phyloP scores from a whole-genome alignment of 2,329 filamentous ascomycete species.

The Stemphylium vesicarium region DNA sequence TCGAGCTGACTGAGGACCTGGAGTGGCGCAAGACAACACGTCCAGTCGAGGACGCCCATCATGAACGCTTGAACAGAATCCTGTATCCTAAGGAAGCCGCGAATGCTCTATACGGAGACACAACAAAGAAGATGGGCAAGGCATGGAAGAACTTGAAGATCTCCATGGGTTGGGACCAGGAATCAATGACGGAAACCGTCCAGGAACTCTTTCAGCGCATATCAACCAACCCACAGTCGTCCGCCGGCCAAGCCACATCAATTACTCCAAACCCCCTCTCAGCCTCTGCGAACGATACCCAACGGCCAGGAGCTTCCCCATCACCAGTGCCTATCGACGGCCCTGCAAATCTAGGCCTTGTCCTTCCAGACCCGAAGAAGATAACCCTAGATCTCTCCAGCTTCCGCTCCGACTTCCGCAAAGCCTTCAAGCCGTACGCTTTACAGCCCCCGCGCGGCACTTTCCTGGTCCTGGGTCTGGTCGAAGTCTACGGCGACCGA shows the following conservation, averaged over 20 bases:
- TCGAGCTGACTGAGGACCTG: conserved; percentile 50
- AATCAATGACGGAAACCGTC: conserved; percentile 17
- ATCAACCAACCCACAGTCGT: conserved; percentile 9
- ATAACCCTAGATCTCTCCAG: conserved; percentile 36
- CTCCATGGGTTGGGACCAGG: conserved; percentile 35
- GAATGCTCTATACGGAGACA: conserved; percentile 32
- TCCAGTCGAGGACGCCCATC: conserved; percentile 41
- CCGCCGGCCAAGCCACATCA: conserved; percentile 6
- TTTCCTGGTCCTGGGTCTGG: conserved; percentile 53
- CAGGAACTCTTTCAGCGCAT: conserved; percentile 21
- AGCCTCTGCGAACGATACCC: conserved; percentile 20
- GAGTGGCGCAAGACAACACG: conserved; percentile 40
- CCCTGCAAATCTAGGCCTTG: conserved; percentile 26
- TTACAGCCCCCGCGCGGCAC: conserved; percentile 53
- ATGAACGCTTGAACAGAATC: conserved; percentile 44
- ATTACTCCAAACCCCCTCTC: conserved; percentile 15
- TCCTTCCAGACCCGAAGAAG: conserved; percentile 35
- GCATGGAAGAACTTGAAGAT: conserved; percentile 32
- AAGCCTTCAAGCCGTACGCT: conserved; percentile 20
- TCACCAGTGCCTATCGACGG: conserved; percentile 14
- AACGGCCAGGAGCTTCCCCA: conserved; percentile 17
- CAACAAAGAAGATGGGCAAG: conserved; percentile 23
- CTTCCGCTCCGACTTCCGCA: conserved; percentile 34
- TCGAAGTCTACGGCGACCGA: conserved; percentile 54
- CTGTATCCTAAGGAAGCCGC: conserved; percentile 30